Evolutionary conservation across 1,139 yeast species (phyloP), one percentile per base, ranked within the genome.

Genomic region (Diutina siamensis): DNA sequence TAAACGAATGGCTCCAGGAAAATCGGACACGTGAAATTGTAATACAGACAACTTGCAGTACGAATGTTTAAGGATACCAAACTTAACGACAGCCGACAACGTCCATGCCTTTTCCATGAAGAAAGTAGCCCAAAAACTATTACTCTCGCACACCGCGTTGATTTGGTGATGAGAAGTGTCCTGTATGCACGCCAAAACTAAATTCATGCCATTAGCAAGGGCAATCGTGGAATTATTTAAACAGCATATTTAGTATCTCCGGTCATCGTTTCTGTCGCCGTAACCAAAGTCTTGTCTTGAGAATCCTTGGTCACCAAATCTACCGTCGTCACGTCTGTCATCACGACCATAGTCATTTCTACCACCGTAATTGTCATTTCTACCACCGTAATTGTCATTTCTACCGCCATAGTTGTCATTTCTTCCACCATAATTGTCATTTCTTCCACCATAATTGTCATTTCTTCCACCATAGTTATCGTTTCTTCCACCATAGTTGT

Each of bases 241-340:
- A n/a, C n/a, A n/a, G n/a, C n/a, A n/a, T 13, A 38, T 12, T 25
- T 38, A 38, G 15, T 25, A 38, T 38, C 42, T 38, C 17, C 32
- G 32, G 19, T 27, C 40, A 4, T 36, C 40, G 13, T 38, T 17
- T 38, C 42, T 38, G 21, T 38, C 32, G n/a, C 28, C 40, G 20
- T 38, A 38, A 20, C 42, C 42, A 38, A 38, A 38, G 42, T 38
- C 42, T 25, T 38, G 31, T 10, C 42, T 25, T 4, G 18, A 17
- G 42, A 25, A 38, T 4, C 42, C 42, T 13, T 17, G 31, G 22
- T 25, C 17, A 25, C 42, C 32, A 10, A 22, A 22, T 3, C 42
- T 15, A 13, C 34, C 34, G 19, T 38, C 21, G 2, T 21, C 40
- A 9, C 22, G n/a, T 20, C 40, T 21, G 33, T 38, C 31, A 15